These are phyloP conservation scores for Fusarium irregulare DNA, from an alignment of 2,329 filamentous ascomycete genomes.

Conservation along the genomic window DNA sequence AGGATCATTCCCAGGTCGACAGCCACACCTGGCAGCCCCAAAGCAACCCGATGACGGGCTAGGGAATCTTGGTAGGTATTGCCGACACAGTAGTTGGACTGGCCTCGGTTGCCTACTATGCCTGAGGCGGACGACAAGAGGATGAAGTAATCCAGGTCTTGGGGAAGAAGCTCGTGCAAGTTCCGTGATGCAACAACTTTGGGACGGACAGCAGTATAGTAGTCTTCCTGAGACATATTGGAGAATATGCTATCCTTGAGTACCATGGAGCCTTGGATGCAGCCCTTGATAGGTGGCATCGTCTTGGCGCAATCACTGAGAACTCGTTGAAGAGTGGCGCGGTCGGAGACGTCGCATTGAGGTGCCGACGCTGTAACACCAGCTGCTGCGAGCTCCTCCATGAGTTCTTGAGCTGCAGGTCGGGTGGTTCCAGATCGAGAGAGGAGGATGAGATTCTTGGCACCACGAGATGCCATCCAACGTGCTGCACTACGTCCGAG, in stretches of 20 bases:
- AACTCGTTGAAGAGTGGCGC: constrained; percentile 44
- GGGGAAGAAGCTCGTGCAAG: constrained; percentile 54
- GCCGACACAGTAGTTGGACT: constrained; percentile 64
- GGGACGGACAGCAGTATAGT: constrained; percentile 59
- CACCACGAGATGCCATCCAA: background rate
- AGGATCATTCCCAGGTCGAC: constrained; percentile 65
- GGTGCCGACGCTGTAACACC: constrained; percentile 44
- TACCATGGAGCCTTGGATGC: constrained; percentile 61
- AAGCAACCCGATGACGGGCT: background rate
- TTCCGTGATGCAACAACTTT: constrained; percentile 67
- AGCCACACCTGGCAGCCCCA: constrained; percentile 48
- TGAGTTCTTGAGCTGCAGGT: background rate
- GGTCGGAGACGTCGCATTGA: constrained; percentile 62
- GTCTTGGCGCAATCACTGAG: constrained; percentile 37
- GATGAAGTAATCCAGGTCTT: constrained; percentile 63
- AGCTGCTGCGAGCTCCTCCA: constrained; percentile 38
- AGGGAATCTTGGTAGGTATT: constrained; percentile 48
- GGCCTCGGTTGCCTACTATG: constrained; percentile 63
- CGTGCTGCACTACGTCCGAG: background rate
- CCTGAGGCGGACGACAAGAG: constrained; percentile 64
- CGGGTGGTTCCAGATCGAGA: background rate
- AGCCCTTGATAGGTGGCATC: constrained; percentile 54
- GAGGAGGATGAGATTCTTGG: background rate
- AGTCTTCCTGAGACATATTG: constrained; percentile 64
- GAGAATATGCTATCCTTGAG: constrained; percentile 61